A percentile compares a stretch with the other conserved stretches of the same genome.
These are phyloP conservation scores for Nigrospora oryzae DNA, from an alignment of 2,329 filamentous ascomycete species.

Conservation along the genomic window DNA sequence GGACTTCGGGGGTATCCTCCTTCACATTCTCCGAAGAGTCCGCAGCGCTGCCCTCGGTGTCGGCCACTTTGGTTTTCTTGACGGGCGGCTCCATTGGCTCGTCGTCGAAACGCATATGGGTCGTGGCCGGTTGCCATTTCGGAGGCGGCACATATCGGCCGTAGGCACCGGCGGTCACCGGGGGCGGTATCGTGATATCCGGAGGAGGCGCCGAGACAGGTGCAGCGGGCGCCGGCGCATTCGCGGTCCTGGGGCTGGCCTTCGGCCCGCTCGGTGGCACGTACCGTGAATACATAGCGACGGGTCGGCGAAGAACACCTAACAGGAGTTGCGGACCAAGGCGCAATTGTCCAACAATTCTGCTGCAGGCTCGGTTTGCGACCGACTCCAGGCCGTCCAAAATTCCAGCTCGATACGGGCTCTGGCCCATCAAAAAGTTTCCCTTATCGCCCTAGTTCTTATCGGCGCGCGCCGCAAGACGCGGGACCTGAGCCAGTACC, in stretches of 20 bases:
- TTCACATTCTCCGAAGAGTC: background rate
- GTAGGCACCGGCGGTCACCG: slow-evolving; percentile 15
- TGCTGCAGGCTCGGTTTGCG: too few relatives aligned
- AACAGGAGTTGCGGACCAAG: too few relatives aligned
- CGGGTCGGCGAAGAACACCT: background rate
- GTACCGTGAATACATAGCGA: slow-evolving; percentile 32
- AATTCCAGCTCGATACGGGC: too few relatives aligned
- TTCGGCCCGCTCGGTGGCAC: slow-evolving; percentile 16
- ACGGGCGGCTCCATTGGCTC: slow-evolving; percentile 14
- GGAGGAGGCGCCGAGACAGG: too few relatives aligned
- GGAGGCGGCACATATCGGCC: slow-evolving; percentile 26
- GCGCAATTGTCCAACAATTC: too few relatives aligned
- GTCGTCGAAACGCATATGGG: slow-evolving; percentile 12
- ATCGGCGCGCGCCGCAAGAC: too few relatives aligned
- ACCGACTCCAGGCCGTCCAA: too few relatives aligned
- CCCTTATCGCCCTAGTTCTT: background rate
- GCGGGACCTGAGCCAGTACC: too few relatives aligned
- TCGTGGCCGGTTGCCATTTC: slow-evolving; percentile 13
- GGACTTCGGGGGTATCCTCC: background rate
- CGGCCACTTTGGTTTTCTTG: slow-evolving; percentile 23
- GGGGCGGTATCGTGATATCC: background rate
- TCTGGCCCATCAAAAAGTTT: background rate
- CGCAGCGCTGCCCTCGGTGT: background rate
- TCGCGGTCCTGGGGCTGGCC: background rate
- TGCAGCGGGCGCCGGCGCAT: too few relatives aligned